Conservation (phyloP, 2,329 filamentous ascomycete species). For the Calonectria pseudoturangicola region DNA sequence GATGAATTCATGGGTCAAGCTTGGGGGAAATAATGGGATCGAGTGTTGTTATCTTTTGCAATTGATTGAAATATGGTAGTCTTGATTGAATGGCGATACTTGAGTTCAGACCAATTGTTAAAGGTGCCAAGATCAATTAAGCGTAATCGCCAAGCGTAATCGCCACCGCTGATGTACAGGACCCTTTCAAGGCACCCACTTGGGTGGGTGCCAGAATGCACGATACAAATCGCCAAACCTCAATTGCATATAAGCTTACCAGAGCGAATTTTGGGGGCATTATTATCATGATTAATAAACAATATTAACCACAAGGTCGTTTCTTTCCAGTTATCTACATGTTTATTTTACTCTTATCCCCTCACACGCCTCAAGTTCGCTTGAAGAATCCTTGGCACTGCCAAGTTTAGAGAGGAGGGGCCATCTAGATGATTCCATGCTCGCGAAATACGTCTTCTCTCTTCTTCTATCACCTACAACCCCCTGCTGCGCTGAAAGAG, state of each 20-base stretch:
- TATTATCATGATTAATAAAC: not conserved
- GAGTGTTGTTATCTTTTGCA: not conserved
- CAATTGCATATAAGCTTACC: not conserved
- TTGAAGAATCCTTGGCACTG: not conserved
- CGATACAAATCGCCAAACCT: not conserved
- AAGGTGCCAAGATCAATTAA: constrained; percentile 33
- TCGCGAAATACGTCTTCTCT: not conserved
- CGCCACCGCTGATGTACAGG: constrained; percentile 22
- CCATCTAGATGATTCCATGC: not conserved
- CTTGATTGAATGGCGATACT: not conserved
- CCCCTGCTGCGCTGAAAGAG: constrained; percentile 24
- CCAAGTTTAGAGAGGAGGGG: not conserved
- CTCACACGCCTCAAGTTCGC: not conserved
- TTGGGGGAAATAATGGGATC: not conserved
- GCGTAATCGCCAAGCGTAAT: constrained; percentile 31
- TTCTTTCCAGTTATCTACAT: not conserved
- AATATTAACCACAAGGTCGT: not conserved
- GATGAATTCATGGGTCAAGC: not conserved
- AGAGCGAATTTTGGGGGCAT: not conserved
- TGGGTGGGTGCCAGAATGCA: not conserved
- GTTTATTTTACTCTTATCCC: not conserved
- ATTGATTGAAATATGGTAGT: not conserved
- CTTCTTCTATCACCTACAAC: not conserved
- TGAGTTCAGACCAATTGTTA: not conserved
- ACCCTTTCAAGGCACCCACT: constrained; percentile 8